Base-by-base conservation (phyloP, 352 stramenopile genomes). In the Phytophthora constricta region DNA sequence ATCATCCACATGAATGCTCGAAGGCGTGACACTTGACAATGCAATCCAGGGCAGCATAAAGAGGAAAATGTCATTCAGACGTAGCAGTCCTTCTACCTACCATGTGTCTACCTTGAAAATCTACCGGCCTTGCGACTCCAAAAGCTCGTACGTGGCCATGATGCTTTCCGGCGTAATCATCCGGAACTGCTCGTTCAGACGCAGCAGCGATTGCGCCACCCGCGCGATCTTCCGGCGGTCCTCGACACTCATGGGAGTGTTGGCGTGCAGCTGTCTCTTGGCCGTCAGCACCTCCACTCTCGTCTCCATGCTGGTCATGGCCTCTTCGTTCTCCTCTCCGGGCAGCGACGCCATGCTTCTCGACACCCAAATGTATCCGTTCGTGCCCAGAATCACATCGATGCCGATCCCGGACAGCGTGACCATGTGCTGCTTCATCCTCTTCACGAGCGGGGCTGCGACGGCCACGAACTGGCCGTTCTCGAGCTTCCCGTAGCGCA, bases 301-400 rank as follows among this genome's bases (percentile, higher is more conserved):
- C 9, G 84, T 90, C 66, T 94, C 86, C 72, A 92, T 90, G 52
- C 53, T 97, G 46, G 79, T 84, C 0, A 65, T 64, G 39, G 72
- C 82, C 39, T 69, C 69, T 7, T 87, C 80, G 22, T 82, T 73
- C 34, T 84, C 68, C 20, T 84, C 70, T 16, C 77, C 80, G 56
- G 74, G 73, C 11, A 91, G 59, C n/a, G 74, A 70, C n/a, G 58
- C 51, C 59, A 98, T 83, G 51, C 76, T 91, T 52, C 95, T 78
- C 68, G 97, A 90, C 64, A 99, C 95, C 96, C 97, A 99, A 65
- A 99, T 91, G 60, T 92, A 93, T 5, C 97, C 97, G 74, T 99
- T 99, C 33, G 89, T 96, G 45, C 97, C 97, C 17, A 98, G 81
- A 33, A 99, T 95, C 41, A 98, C 79, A 63, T 98, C 93, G 17